Evolutionary conservation across 2,329 filamentous ascomycete genomes (phyloP), one percentile per base, ranked within the genome.

Genomic region (Cryphonectria carpinicola): DNA sequence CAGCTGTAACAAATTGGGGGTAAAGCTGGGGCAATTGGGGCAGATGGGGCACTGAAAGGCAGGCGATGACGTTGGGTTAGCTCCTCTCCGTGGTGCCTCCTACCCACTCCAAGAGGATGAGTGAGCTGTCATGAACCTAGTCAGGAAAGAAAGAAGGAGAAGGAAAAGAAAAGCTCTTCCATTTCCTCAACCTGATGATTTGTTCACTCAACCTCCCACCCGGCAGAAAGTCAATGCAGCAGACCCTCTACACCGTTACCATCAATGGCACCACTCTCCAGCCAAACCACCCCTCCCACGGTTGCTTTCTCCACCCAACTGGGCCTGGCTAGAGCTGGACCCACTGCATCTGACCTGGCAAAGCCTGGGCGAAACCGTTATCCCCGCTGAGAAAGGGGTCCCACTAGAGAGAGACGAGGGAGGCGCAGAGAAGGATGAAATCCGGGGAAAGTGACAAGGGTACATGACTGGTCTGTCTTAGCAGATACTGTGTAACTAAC

Each of bases 361-460:
- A 39, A 10, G 10, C 37, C 37, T 49, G 22, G 28, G 28, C 58
- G 56, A 68, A 68, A 32, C 58, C 19, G 41, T 28, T 28, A 13
- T 46, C 58, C 66, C 66, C 54, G 19, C 66, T 25, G 22, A 67
- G 65, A 43, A 54, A 52, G n/a, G 35, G 58, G 54, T 6, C 10
- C 19, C 28, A 22, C 22, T 49, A 22, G 46, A 49, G 46, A 49
- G 22, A 39, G 37, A 32, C 28, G 28, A 32, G 37, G 11, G 22
- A 22, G 46, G 7, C 22, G 2, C 22, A 49, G 19, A 49, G 46
- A 49, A 22, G 22, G 46, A 22, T 49, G 54, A 61, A 64, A 66
- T 52, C 49, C 46, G 52, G 58, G 61, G 66, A 71, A 65, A 58
- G 43, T 35, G 63, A 69, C 62, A 60, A 43, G 68, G 66, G 46